These are phyloP conservation scores for Alternaria incomplexa DNA, from an alignment of 2,329 filamentous ascomycete genomes.

Conservation along the genomic window DNA sequence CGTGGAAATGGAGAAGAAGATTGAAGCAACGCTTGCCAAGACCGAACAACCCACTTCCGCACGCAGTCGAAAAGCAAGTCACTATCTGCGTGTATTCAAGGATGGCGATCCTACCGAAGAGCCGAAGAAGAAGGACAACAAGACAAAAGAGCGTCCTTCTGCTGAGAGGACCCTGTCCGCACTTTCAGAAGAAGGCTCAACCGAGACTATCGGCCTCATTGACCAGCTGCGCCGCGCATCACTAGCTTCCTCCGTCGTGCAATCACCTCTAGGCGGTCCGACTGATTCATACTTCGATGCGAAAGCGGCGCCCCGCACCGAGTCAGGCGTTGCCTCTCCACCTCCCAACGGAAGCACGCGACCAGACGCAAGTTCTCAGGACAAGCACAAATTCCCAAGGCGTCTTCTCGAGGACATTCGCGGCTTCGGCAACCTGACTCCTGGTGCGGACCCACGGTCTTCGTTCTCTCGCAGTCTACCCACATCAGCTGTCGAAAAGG, in stretches of 20 bases:
- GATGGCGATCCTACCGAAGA: slow-evolving; percentile 64
- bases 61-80: slow-evolving; percentile 69
- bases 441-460: slow-evolving; percentile 52
- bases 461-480: slow-evolving; percentile 61
- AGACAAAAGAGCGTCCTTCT: slow-evolving; percentile 45
- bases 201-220: slow-evolving; percentile 17
- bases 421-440: slow-evolving; percentile 60
- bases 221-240: slow-evolving; percentile 32
- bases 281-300: slow-evolving; percentile 39
- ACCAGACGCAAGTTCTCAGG: slow-evolving; percentile 1
- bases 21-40: slow-evolving; percentile 67
- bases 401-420: slow-evolving; percentile 63
- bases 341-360: neutral
- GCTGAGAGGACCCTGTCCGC: slow-evolving; percentile 37
- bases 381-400: slow-evolving; percentile 50
- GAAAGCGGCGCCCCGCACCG: slow-evolving; percentile 15
- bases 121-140: slow-evolving; percentile 57
- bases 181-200: slow-evolving; percentile 33
- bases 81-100: slow-evolving; percentile 69
- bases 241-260: slow-evolving; percentile 31
- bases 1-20: slow-evolving; percentile 64
- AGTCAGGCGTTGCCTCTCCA: slow-evolving; percentile 5
- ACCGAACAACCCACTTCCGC: slow-evolving; percentile 61
- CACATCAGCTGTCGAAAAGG: slow-evolving; percentile 43
- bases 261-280: slow-evolving; percentile 30